A percentile compares a stretch with the other conserved stretches of the same genome.
Conservation (phyloP, 305 asterid species). For the Fraxinus nigra region DNA sequence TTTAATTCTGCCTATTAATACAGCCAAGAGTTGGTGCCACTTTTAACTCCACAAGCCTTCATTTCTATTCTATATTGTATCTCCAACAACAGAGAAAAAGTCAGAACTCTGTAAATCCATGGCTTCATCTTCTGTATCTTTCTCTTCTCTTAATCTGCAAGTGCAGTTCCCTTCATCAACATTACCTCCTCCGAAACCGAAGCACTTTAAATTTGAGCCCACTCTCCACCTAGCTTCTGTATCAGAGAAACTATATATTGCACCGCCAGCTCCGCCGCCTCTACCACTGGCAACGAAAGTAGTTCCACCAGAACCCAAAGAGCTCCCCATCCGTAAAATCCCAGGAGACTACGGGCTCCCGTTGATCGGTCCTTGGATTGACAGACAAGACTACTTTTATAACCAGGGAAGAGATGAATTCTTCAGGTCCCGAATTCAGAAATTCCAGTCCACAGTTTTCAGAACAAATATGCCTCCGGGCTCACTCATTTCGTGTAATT, state of each 20-base stretch:
- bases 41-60: background rate
- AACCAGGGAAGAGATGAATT: slow-evolving; percentile 75
- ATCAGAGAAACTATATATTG: slow-evolving; percentile 32
- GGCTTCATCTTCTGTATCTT: slow-evolving; percentile 41
- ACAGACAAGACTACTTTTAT: slow-evolving; percentile 73
- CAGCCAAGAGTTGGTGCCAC: background rate
- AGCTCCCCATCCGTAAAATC: slow-evolving; percentile 49
- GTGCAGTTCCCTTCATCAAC: slow-evolving; percentile 25
- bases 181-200: background rate
- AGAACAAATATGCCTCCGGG: slow-evolving; percentile 87
- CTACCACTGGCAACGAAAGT: background rate
- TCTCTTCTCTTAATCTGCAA: slow-evolving; percentile 31
- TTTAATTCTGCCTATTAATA: background rate
- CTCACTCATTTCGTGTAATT: slow-evolving; percentile 52
- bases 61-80: background rate
- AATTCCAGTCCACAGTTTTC: slow-evolving; percentile 67
- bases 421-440: slow-evolving; percentile 62
- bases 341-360: slow-evolving; percentile 82
- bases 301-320: slow-evolving; percentile 6
- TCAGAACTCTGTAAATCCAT: slow-evolving; percentile 15
- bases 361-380: slow-evolving; percentile 62
- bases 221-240: slow-evolving; percentile 26
- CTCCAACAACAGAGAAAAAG: background rate
- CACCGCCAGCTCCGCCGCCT: slow-evolving; percentile 17
- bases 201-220: background rate